Evolutionary conservation across 768 basidiomycete genomes (phyloP), one percentile per base, ranked within the genome.

Genomic region (Hysterangium stoloniferum): DNA sequence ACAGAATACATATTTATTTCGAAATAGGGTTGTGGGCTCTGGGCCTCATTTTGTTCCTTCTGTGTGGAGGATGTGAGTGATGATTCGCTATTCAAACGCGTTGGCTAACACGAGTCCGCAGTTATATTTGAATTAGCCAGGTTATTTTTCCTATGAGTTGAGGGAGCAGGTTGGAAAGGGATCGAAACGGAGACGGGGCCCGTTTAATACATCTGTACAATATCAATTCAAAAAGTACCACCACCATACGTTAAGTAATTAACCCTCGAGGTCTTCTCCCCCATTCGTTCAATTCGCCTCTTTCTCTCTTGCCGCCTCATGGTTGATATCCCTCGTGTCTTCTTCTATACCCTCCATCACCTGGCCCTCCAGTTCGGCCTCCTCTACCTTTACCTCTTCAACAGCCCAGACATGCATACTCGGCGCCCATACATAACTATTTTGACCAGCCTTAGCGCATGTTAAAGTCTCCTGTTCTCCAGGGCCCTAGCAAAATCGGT

Each of bases 401-500:
- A 87, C 88, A 3, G 90, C 88, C 82, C 90, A 94, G 29, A 97
- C 82, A 19, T 90, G 86, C 77, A 90, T 86, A 15, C 86, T 91
- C 13, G 94, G 93, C 62, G 93, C 88, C 95, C 95, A 99, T 4
- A 94, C 80, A 22, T 97, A 80, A 57, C 98, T 99, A 64, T 99
- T 94, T 63, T 98, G 94, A 0, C 93, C 94, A 15, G 86, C 79
- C 55, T 80, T 91, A 4, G 83, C 74, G 0, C 84, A 74, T 6
- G 86, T 91, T 90, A 90, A 95, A 56, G 82, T 81, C 60, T 93
- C 90, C 17, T 70, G 71, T 56, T 76, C 71, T 12, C 80, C 84
- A 3, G 88, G 86, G n/a, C 86, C 90, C 95, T 95, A 98, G 61
- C 84, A 86, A 98, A 84, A 66, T 99, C 95, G 1, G 88, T 87